Evolutionary conservation across 2,329 filamentous ascomycete genomes (phyloP).

Genomic region (Fusarium haematococcum): DNA sequence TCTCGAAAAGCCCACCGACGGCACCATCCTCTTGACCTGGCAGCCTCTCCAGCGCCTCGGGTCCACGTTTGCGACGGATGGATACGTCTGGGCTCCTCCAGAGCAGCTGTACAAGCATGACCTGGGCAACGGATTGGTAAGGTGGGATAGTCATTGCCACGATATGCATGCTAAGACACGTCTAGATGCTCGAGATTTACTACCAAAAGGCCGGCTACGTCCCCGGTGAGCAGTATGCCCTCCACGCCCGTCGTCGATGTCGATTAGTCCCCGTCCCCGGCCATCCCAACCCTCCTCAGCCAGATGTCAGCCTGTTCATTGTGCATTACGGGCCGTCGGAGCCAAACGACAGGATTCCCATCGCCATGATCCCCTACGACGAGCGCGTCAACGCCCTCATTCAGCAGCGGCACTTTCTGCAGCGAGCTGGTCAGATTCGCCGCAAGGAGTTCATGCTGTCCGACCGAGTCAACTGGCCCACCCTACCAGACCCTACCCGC

Average conservation of each 20-base stretch:
- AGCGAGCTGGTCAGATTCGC: slow-evolving; percentile 82
- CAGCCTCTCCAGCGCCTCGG: slow-evolving; percentile 80
- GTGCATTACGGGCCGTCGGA: slow-evolving; percentile 89
- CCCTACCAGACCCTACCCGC: slow-evolving; percentile 70
- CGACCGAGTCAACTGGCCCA: slow-evolving; percentile 91
- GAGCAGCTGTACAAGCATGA: slow-evolving; percentile 84
- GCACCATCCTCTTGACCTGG: slow-evolving; percentile 88
- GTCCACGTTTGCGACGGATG: slow-evolving; percentile 87
- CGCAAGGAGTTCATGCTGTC: slow-evolving; percentile 96
- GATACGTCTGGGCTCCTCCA: slow-evolving; percentile 88
- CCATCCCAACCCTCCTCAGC: slow-evolving; percentile 74
- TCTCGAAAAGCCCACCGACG: slow-evolving; percentile 83
- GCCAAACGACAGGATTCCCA: slow-evolving; percentile 77
- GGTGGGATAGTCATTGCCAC: slow-evolving; percentile 32
- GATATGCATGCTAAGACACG: slow-evolving; percentile 21
- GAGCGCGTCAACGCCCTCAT: slow-evolving; percentile 71
- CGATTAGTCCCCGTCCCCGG: slow-evolving; percentile 81
- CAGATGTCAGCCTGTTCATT: slow-evolving; percentile 88
- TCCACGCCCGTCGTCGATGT: slow-evolving; percentile 86
- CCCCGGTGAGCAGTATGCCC: slow-evolving; percentile 78
- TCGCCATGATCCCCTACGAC: slow-evolving; percentile 73
- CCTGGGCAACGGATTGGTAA: slow-evolving; percentile 69
- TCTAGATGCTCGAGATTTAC: slow-evolving; percentile 87
- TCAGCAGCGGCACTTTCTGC: slow-evolving; percentile 72
- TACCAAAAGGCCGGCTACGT: slow-evolving; percentile 85